A percentile compares a stretch with the other conserved stretches of the same genome.
These are phyloP conservation scores for Nitzschia sp. DNA, from an alignment of 108 stramenopile genomes.

Conservation along the genomic window DNA sequence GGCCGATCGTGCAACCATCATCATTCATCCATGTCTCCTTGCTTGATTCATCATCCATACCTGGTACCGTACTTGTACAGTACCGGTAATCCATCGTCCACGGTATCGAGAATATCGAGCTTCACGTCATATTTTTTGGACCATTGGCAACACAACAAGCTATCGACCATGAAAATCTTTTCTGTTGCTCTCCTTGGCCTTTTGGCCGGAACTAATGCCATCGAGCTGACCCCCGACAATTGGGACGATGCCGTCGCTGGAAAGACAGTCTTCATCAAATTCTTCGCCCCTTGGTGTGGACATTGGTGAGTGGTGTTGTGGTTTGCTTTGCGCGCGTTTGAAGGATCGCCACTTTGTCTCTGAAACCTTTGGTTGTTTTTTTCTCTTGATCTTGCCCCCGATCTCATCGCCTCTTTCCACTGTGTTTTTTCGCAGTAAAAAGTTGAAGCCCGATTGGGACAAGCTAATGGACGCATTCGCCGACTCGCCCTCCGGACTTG, in stretches of 20 bases:
- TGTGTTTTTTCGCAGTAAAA: no score
- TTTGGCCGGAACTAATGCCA: conserved; percentile 32
- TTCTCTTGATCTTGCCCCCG: no score
- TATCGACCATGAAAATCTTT: conserved; percentile 32
- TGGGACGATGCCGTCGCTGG: conserved; percentile 58
- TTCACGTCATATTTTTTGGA: not conserved
- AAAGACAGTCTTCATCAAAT: conserved; percentile 85
- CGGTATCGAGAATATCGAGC: not conserved
- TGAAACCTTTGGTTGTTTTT: no score
- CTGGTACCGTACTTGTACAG: no score
- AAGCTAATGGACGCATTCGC: conserved; percentile 72
- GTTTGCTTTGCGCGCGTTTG: no score
- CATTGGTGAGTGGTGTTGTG: no score
- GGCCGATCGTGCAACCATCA: no score
- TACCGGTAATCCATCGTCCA: no score
- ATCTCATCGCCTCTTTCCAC: no score
- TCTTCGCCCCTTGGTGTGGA: conserved; percentile 80
- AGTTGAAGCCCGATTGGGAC: conserved; percentile 78
- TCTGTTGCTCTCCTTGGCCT: conserved; percentile 22
- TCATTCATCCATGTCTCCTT: no score
- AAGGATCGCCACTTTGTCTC: no score
- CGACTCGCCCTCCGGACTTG: conserved; percentile 42
- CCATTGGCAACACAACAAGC: not conserved
- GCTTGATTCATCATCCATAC: no score
- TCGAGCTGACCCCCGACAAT: conserved; percentile 69